Conservation (phyloP, 1,139 yeast genomes). For the Saccharomyces hybrid region DNA sequence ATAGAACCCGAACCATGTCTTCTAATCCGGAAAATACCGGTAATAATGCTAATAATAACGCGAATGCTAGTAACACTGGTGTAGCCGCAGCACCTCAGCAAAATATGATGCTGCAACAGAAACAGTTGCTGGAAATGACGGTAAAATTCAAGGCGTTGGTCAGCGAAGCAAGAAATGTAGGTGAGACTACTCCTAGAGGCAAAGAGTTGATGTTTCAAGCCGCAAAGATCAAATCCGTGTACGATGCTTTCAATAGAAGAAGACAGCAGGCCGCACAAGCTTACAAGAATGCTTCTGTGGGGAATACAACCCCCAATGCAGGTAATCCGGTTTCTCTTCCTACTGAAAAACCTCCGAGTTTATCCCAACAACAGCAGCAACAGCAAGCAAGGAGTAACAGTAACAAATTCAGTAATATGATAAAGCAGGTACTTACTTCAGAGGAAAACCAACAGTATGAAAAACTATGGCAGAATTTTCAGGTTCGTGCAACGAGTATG, state of each 20-base stretch:
- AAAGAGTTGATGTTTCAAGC: slow-evolving; percentile 61
- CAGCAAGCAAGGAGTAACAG: slow-evolving; percentile 5
- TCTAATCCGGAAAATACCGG: not conserved
- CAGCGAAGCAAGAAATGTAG: slow-evolving; percentile 51
- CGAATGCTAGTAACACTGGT: slow-evolving; percentile 2
- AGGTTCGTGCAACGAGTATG: slow-evolving; percentile 27
- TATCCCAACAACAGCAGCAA: slow-evolving; percentile 2
- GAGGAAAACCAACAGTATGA: slow-evolving; percentile 31
- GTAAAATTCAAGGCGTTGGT: slow-evolving; percentile 54
- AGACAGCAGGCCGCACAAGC: slow-evolving; percentile 28
- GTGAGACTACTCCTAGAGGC: slow-evolving; percentile 60
- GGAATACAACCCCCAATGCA: slow-evolving; percentile 6
- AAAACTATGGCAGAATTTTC: slow-evolving; percentile 29
- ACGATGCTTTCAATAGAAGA: slow-evolving; percentile 21
- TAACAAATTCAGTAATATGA: slow-evolving; percentile 20
- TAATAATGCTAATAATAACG: not conserved
- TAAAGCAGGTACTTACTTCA: slow-evolving; percentile 27
- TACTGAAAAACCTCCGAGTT: not conserved
- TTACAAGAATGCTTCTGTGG: slow-evolving; percentile 16
- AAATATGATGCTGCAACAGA: slow-evolving; percentile 35
- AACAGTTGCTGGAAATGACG: slow-evolving; percentile 56
- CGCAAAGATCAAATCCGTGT: slow-evolving; percentile 43
- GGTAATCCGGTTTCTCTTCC: slow-evolving; percentile 4
- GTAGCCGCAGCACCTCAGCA: slow-evolving; percentile 8
- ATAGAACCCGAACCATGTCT: not conserved